Conservation (phyloP, 2,329 filamentous ascomycete species). For the Colletotrichum costaricense region DNA sequence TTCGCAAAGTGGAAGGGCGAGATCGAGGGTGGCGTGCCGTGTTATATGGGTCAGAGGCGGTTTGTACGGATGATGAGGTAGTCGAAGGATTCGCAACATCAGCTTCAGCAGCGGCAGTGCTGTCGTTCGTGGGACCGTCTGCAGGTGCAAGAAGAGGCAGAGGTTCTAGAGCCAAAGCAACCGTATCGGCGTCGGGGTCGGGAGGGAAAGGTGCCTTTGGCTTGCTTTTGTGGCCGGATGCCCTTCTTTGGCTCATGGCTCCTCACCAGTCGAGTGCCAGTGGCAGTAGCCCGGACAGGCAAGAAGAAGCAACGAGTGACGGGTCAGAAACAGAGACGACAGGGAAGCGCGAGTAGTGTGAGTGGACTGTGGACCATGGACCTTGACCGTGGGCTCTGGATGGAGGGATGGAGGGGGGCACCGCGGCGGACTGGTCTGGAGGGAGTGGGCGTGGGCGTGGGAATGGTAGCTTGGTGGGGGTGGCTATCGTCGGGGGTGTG, state of each 20-base stretch:
- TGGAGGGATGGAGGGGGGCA: background rate
- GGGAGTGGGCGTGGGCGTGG: background rate
- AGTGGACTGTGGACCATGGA: constrained; percentile 18
- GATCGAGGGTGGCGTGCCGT: constrained; percentile 20
- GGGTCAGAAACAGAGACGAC: constrained; percentile 27
- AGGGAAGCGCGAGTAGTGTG: constrained; percentile 26
- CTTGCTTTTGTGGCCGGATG: constrained; percentile 35
- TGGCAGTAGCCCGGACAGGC: constrained; percentile 18
- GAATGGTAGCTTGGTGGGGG: constrained; percentile 9
- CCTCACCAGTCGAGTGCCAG: constrained; percentile 20
- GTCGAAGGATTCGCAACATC: constrained; percentile 11
- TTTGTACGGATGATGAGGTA: constrained; percentile 18
- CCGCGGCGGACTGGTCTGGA: background rate
- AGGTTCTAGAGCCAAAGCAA: constrained; percentile 28
- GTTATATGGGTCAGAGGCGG: constrained; percentile 31
- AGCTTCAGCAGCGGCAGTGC: constrained; percentile 5
- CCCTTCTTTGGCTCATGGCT: constrained; percentile 31
- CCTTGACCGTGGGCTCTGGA: constrained; percentile 6
- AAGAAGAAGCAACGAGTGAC: constrained; percentile 27
- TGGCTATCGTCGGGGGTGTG: background rate
- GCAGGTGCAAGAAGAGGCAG: constrained; percentile 24
- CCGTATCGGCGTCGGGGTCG: constrained; percentile 30
- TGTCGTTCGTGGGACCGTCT: constrained; percentile 15
- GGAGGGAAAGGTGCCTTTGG: constrained; percentile 15
- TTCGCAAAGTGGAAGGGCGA: constrained; percentile 17